Base-by-base conservation (phyloP, 352 stramenopile genomes). In the Pythium aristosporum region DNA sequence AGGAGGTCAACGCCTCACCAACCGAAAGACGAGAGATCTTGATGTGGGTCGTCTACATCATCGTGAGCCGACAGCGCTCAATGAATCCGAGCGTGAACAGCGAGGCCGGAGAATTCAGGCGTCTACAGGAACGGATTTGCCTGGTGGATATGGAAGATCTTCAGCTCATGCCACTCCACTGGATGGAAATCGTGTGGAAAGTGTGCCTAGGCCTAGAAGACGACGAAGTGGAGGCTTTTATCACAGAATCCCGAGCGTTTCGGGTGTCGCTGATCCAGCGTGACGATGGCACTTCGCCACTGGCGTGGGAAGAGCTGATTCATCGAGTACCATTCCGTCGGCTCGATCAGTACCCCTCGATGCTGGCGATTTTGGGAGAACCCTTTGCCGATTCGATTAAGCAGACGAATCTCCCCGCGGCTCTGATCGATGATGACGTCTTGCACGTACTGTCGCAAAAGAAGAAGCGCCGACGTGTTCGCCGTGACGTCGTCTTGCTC, bases 101-200 rank as follows among this genome's bases (percentile, higher is more conserved):
- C 10, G 15, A 53, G 6, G 48, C 28, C 0, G 0, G 18, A 10
- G 23, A 3, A 15, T 66, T 66, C 16, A 15, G 30, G 5, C 28
- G 37, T 20, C 51, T 71, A 0, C 64, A 71, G 25, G 42, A 63
- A 36, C 25, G 50, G 9, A 54, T 71, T n/a, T 65, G 69, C 56
- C 63, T 74, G 10, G 66, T 88, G 23, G 51, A 51, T 1, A 71
- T 72, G n/a, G 57, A 78, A 10, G 76, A 85, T 18, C 77, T 85
- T 15, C 80, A 79, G 47, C 44, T 62, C 1, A 63, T 82, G 41
- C 81, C 81, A n/a, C 48, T 82, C n/a, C 62, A 80, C 30, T 91
- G 77, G 76, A 88, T 80, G 65, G 66, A 64, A 16, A 28, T 71
- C 1, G 46, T 89, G 13, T 89, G 77, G 81, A 75, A 77, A 34